Percentiles rank a stretch among this genome's conserved stretches.
These are phyloP conservation scores for Psilocybe mexicana DNA, from an alignment of 1,284 basidiomycete genomes.

Conservation along the genomic window DNA sequence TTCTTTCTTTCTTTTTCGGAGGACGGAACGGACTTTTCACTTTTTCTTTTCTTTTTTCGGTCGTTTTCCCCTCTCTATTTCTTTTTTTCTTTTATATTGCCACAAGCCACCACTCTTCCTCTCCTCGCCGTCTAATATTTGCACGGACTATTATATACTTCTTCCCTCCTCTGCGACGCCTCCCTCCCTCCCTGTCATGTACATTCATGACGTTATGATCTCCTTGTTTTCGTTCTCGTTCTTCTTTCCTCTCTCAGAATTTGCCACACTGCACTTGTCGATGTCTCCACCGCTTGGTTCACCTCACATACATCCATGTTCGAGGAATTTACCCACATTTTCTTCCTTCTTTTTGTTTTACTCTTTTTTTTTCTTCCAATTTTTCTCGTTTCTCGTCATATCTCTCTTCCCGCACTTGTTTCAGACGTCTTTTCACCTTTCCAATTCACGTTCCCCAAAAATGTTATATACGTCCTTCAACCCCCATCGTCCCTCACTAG, in stretches of 20 bases:
- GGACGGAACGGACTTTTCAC: slow-evolving; percentile 3
- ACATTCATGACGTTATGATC: background rate
- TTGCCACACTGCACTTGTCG: background rate
- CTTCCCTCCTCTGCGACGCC: slow-evolving; percentile 3
- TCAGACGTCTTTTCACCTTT: background rate
- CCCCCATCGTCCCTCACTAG: too few species aligned
- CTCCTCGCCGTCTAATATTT: background rate
- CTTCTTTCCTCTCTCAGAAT: background rate
- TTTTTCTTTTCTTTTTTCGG: slow-evolving; percentile 3
- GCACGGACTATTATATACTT: too few species aligned
- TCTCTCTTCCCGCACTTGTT: background rate
- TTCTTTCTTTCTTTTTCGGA: background rate
- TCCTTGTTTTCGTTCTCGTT: slow-evolving; percentile 2
- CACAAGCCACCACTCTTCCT: slow-evolving; percentile 3
- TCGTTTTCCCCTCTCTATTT: slow-evolving; percentile 17
- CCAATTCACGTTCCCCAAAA: too few species aligned
- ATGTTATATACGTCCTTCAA: too few species aligned
- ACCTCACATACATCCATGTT: background rate
- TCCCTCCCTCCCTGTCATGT: too few species aligned
- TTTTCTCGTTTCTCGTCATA: background rate
- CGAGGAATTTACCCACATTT: slow-evolving; percentile 8
- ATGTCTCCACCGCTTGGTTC: slow-evolving; percentile 6
- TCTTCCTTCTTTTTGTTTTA: background rate
- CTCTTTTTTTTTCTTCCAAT: background rate
- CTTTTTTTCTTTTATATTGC: slow-evolving; percentile 9